Base-by-base conservation (phyloP, 1,284 basidiomycete genomes). In the Pyrrhoderma noxium region DNA sequence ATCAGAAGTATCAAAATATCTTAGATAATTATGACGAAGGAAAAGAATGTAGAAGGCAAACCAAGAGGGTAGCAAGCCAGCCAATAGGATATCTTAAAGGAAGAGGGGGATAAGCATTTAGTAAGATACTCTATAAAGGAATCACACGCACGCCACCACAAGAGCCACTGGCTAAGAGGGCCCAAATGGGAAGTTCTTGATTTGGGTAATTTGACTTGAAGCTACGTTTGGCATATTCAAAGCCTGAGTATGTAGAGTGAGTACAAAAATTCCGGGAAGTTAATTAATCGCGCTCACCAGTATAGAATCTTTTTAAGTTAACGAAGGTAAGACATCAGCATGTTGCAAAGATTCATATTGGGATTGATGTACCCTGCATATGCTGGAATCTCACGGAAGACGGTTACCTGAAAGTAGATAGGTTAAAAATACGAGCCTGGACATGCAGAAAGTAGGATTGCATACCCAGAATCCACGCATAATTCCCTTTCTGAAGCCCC, bases 401-500 rank as follows among this genome's bases (percentile, higher is more conserved):
- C 82, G 0, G 95, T 98, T n/a, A 94, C 77, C 90, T 93, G 59
- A 8, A 37, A 21, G 43, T 7, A 45, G 8, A 41, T 22, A 31
- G 27, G 11, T 5, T 31, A 31, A 5, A 5, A 31, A 11, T 5
- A 31, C 54, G 14, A 43, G 11, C 36, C 16, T 40, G n/a, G 7
- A 14, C 7, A 8, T 40, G 8, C 7, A 39, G 35, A 43, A 49
- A 21, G 23, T 35, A 25, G 23, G 43, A 14, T 35, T 19, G 61
- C 77, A 46, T 56, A 91, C 91, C 92, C 93, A 96, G 65, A 93
- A 98, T 0, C 95, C 95, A 31, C 95, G 74, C 93, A 98, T 96
- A 48, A 98, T 78, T 7, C 95, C 95, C 54, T 81, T 76, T 40
- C 81, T 70, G 58, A 97, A 82, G 0, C 95, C 94, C 74, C 85